phyloP scores from a whole-genome alignment of 1,284 basidiomycete species.

The Peniophora sp. region DNA sequence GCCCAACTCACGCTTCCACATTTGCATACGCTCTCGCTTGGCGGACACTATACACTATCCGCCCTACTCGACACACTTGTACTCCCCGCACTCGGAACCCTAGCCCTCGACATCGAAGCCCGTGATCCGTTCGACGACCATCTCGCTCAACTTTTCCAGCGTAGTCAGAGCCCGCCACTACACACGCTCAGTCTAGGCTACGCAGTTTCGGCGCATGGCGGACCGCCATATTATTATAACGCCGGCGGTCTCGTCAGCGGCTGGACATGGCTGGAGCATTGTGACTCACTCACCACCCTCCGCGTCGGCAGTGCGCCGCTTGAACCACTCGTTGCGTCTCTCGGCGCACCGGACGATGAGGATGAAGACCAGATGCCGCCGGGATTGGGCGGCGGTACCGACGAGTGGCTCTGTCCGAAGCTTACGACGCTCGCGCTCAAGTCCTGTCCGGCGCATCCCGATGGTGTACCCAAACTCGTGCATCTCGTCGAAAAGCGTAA shows the following conservation, averaged over 20 bases:
- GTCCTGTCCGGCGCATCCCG: constrained; percentile 51
- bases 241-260: constrained; percentile 33
- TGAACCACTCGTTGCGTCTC: constrained; percentile 47
- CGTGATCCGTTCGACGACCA: constrained; percentile 63
- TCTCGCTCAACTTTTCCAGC: constrained; percentile 46
- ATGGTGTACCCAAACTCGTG: constrained; percentile 57
- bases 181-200: constrained; percentile 54
- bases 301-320: constrained; percentile 54
- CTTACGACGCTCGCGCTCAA: constrained; percentile 49
- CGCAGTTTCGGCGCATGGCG: constrained; percentile 21
- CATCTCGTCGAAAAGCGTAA: constrained; percentile 62
- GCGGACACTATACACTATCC: constrained; percentile 58
- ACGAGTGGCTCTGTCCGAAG: constrained; percentile 54
- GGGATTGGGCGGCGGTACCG: too few species aligned
- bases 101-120: constrained; percentile 59
- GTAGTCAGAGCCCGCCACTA: constrained; percentile 48
- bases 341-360: constrained; percentile 50
- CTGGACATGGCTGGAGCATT: constrained; percentile 41
- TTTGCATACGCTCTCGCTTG: constrained; percentile 47
- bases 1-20: constrained; percentile 38
- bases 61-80: constrained; percentile 54
- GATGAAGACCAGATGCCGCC: too few species aligned
- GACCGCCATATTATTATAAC: constrained; percentile 33
- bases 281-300: constrained; percentile 43
- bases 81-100: constrained; percentile 43